Conservation (phyloP, 2,329 filamentous ascomycete genomes). For the Dryadomyces sulphureus region DNA sequence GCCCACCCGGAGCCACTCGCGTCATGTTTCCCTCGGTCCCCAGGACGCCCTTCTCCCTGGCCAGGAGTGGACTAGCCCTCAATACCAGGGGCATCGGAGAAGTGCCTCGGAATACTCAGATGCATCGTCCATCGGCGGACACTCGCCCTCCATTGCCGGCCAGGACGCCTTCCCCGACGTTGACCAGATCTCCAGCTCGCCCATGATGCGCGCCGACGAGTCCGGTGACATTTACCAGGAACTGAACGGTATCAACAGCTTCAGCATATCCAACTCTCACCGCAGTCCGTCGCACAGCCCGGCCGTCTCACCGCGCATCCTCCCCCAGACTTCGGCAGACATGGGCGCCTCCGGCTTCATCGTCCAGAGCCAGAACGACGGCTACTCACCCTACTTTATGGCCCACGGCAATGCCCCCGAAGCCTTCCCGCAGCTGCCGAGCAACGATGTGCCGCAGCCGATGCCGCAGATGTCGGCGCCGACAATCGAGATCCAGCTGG, state of each 20-base stretch:
- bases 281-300: slow-evolving; percentile 68
- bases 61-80: slow-evolving; percentile 39
- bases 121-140: slow-evolving; percentile 65
- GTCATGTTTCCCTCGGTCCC: slow-evolving; percentile 41
- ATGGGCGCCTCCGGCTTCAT: slow-evolving; percentile 24
- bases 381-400: slow-evolving; percentile 28
- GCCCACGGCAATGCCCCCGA: slow-evolving; percentile 26
- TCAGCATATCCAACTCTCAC: slow-evolving; percentile 59
- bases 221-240: slow-evolving; percentile 54
- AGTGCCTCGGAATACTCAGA: slow-evolving; percentile 87
- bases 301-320: slow-evolving; percentile 48
- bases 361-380: slow-evolving; percentile 24
- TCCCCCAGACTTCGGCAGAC: slow-evolving; percentile 40
- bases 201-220: slow-evolving; percentile 63
- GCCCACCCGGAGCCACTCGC: slow-evolving; percentile 32
- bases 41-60: slow-evolving; percentile 39
- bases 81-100: slow-evolving; percentile 71
- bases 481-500: slow-evolving; percentile 87
- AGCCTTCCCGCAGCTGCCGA: slow-evolving; percentile 37
- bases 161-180: slow-evolving; percentile 76
- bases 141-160: slow-evolving; percentile 64
- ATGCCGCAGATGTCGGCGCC: slow-evolving; percentile 70
- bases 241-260: slow-evolving; percentile 61
- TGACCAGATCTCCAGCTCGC: slow-evolving; percentile 54
- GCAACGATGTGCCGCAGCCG: slow-evolving; percentile 49